Base-by-base conservation (phyloP, 306 rosid species). In the Senna siamea region DNA sequence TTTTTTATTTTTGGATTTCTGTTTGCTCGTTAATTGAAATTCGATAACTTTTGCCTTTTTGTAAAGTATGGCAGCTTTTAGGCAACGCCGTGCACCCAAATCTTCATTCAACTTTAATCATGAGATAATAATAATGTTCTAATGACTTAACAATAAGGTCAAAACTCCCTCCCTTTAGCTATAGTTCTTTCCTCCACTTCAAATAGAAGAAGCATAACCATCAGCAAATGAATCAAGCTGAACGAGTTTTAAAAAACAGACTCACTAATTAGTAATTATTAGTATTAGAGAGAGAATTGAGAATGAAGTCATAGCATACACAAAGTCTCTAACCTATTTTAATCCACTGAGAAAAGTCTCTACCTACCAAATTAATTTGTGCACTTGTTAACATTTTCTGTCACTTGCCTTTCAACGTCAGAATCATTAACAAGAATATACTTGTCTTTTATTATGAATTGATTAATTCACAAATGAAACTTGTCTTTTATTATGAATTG, bases 61-160 rank as follows among this genome's bases (percentile, higher is more conserved):
- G 66, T 37, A 75, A 66, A 67, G 72, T 30, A 10, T 73, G 83
- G 44, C 59, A 79, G 71, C 83, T 74, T 79, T 74, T 58, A 51
- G 48, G 62, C 65, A 40, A 72, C 40, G 18, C 2, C 26, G 3
- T 15, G 69, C 61, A 8, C 20, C 52, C 41, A 59, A 0, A 30
- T 51, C 35, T 13, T 79, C 65, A 34, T 66, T 57, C 62, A 55
- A 72, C 47, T 40, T 56, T 51, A 57, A 65, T 70, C 72, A 47
- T 63, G 30, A 26, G 6, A 77, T 72, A 76, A 71, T 76, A 47
- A 78, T 37, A 2, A 37, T 61, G 15, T 14, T 20, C 41, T 70
- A 28, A 57, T 57, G 75, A 73, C 76, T 73, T 61, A 22, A 14
- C 70, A 67, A 10, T 46, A 19, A 54, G 77, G 69, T 61, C 44